Evolutionary conservation across 1,284 basidiomycete genomes (phyloP), one percentile per base, ranked within the genome.

Genomic region (Trichosporon coremiiforme): DNA sequence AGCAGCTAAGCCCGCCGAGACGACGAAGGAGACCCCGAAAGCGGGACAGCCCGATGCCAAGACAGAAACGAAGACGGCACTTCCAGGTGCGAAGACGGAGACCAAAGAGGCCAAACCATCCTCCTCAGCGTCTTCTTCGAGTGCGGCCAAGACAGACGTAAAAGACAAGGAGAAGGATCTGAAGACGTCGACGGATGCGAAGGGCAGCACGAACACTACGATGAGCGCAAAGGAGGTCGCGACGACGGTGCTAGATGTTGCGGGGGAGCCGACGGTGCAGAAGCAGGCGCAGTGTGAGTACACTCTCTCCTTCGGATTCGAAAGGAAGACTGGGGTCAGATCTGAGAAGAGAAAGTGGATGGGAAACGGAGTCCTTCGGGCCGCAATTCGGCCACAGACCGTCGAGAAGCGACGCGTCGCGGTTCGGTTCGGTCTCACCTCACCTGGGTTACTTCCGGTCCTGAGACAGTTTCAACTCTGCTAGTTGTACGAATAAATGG

Each of bases 231-330:
- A 7, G 20, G 50, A 53, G 50, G 10, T 53, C 17, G 50, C 22
- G 7, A 53, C 50, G 20, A 53, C 50, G 20, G 20, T 53, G 50
- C 50, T 53, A 2, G 62, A 64, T 41, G 62, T 64, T 17, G 62
- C 41, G 4, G 17, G 36, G 10, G 3, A 62, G 25, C 68, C 53
- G n/a, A 50, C n/a, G 15, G 15, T 9, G 38, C 64, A 45, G 64
- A 65, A n/a, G 38, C 25, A 29, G 25, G 64, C 25, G 8, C 29
- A 31, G 64, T 45, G 64, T 65, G 64, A 33, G 64, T 65, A 36
- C 63, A 6, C 9, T 38, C 10, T 13, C 4, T 13, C 10, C 10
- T 10, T 38, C 8, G 10, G 35, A 36, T 36, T 10, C 35, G 8
- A 36, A 36, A 36, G 35, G 35, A 36, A 25, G 25, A 25, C 25